phyloP scores from a whole-genome alignment of 352 stramenopile genomes.

The Globisporangium nunn region DNA sequence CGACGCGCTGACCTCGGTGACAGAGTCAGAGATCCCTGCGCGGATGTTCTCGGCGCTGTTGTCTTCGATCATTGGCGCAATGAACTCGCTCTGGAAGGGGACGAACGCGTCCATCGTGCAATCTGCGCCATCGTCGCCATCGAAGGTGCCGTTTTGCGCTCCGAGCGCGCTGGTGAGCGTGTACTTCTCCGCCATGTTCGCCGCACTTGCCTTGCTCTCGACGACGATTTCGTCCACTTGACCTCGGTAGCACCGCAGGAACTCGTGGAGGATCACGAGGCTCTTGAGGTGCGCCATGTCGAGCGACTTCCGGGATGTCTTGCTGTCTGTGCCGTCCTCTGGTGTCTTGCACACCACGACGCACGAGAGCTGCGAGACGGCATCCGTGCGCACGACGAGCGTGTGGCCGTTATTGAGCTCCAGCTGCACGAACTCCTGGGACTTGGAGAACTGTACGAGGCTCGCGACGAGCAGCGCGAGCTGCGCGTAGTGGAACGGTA shows the following conservation, averaged over 20 bases:
- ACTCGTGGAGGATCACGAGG: slow-evolving; percentile 36
- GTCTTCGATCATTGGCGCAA: slow-evolving; percentile 27
- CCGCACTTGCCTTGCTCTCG: slow-evolving; percentile 20
- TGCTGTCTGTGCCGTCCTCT: not conserved
- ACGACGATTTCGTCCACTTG: slow-evolving; percentile 23
- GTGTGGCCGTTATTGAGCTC: slow-evolving; percentile 31
- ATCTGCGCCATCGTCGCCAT: not conserved
- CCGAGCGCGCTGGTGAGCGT: slow-evolving; percentile 37
- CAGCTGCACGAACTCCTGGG: slow-evolving; percentile 25
- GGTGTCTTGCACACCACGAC: slow-evolving; percentile 32
- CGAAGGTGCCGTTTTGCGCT: not conserved
- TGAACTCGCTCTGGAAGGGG: slow-evolving; percentile 30
- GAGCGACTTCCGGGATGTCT: slow-evolving; percentile 8
- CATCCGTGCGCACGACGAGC: slow-evolving; percentile 29
- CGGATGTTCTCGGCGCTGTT: slow-evolving; percentile 10
- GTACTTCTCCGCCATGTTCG: slow-evolving; percentile 41
- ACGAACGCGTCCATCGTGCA: slow-evolving; percentile 33
- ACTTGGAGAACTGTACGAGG: slow-evolving; percentile 46
- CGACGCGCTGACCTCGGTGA: not conserved
- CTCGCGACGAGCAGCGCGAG: slow-evolving; percentile 47
- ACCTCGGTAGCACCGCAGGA: slow-evolving; percentile 20
- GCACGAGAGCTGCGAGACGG: slow-evolving; percentile 25
- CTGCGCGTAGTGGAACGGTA: slow-evolving; percentile 34
- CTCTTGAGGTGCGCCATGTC: slow-evolving; percentile 33
- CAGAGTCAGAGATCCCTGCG: slow-evolving; percentile 10